phyloP scores from a whole-genome alignment of 1,284 basidiomycete species.

The Rugosomyces carneus region DNA sequence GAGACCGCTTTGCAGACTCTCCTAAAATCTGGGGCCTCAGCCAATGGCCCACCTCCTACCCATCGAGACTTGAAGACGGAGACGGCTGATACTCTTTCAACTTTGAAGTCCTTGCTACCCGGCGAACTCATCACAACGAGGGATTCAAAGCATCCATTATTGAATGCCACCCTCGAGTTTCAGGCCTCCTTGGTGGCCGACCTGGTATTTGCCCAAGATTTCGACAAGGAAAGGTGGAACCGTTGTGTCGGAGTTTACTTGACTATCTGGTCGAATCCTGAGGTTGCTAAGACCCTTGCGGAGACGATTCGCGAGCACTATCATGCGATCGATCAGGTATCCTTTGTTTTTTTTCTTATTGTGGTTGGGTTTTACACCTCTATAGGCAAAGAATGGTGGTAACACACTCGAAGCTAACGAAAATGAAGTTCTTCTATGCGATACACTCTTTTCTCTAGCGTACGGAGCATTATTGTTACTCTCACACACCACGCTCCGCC shows the following conservation, averaged over 20 bases:
- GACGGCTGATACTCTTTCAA: conserved; percentile 46
- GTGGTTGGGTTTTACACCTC: conserved; percentile 6
- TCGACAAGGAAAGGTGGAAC: conserved; percentile 62
- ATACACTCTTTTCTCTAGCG: conserved; percentile 93
- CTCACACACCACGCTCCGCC: conserved; percentile 90
- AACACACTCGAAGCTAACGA: conserved; percentile 51
- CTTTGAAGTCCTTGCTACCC: conserved; percentile 60
- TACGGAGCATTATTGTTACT: conserved; percentile 94
- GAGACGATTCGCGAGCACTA: conserved; percentile 70
- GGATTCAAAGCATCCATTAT: conserved; percentile 40
- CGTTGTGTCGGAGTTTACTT: conserved; percentile 70
- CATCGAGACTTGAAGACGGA: conserved; percentile 65
- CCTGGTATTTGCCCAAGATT: conserved; percentile 65
- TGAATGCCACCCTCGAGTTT: conserved; percentile 58
- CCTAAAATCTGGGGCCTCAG: conserved; percentile 75
- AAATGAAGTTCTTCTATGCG: conserved; percentile 77
- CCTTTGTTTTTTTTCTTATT: not conserved
- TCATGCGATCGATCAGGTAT: conserved; percentile 66
- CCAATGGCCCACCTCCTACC: conserved; percentile 55
- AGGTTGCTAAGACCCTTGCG: conserved; percentile 46
- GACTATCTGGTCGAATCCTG: conserved; percentile 57
- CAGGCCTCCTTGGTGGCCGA: conserved; percentile 73
- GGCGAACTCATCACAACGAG: conserved; percentile 36
- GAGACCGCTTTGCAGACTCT: conserved; percentile 76
- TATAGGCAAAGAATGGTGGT: conserved; percentile 48